Conservation (phyloP, 495 filamentous ascomycete genomes). For the Annulohypoxylon moriforme region DNA sequence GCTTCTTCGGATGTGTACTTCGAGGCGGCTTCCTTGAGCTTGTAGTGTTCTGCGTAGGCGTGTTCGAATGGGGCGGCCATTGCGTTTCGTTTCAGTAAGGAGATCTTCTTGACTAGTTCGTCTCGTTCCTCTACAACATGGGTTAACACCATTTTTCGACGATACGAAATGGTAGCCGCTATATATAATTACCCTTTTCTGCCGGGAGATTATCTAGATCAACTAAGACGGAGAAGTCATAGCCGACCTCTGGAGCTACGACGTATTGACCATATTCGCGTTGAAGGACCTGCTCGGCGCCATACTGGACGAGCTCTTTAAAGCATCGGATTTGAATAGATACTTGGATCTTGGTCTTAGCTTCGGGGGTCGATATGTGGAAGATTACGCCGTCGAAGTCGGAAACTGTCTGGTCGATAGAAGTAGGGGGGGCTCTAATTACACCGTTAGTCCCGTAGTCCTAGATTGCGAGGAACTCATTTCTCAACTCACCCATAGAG, state of each 20-base stretch:
- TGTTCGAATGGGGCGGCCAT: conserved; percentile 99
- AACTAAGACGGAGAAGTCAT: conserved; percentile 91
- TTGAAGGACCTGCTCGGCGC: conserved; percentile 88
- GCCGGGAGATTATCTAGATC: conserved; percentile 88
- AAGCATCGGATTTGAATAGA: conserved; percentile 96
- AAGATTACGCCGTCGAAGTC: conserved; percentile 99
- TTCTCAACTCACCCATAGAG: conserved; percentile 77
- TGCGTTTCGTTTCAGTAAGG: conserved; percentile 92
- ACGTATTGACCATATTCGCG: conserved; percentile 96
- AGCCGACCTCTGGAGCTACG: conserved; percentile 85
- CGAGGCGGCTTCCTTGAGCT: conserved; percentile 86
- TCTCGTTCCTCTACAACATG: conserved; percentile 73
- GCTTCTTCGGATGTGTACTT: conserved; percentile 91
- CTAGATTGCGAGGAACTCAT: conserved; percentile 5
- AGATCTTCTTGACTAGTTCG: conserved; percentile 84
- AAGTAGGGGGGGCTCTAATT: conserved; percentile 78
- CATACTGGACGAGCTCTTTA: conserved; percentile 89
- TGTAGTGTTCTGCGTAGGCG: conserved; percentile 91
- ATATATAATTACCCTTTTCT: conserved; percentile 65
- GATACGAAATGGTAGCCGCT: background rate
- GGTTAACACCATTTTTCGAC: conserved; percentile 32
- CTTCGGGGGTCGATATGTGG: conserved; percentile 94
- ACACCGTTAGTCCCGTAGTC: conserved; percentile 17
- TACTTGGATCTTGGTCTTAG: conserved; percentile 90
- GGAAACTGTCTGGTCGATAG: conserved; percentile 96